phyloP scores from a whole-genome alignment of 73 alveolate genomes.

The Paramecium tetraurelia region DNA sequence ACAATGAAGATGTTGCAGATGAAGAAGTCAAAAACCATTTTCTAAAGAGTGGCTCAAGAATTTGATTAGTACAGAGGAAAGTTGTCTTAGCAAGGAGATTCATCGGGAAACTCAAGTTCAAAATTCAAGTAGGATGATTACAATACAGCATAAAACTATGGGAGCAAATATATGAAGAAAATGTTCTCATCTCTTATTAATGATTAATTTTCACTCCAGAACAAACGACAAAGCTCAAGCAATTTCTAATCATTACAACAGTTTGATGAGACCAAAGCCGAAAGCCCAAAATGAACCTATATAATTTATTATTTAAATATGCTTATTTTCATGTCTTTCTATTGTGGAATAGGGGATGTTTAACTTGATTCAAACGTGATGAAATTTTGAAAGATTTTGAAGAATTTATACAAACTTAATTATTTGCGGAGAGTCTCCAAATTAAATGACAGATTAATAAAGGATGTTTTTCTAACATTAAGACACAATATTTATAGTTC shows the following conservation, averaged over 20 bases:
- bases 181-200: background rate
- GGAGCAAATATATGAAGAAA: background rate
- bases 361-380: too few species aligned
- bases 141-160: background rate
- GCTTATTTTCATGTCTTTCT: background rate
- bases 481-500: background rate
- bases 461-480: background rate
- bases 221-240: background rate
- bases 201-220: background rate
- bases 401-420: background rate
- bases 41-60: background rate
- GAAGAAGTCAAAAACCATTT: background rate
- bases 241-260: background rate
- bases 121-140: background rate
- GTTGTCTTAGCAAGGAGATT: background rate
- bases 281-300: background rate
- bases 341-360: background rate
- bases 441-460: background rate
- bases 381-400: too few species aligned
- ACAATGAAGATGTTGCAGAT: background rate
- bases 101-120: background rate
- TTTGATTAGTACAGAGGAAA: background rate
- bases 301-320: background rate
- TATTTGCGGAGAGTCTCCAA: background rate
- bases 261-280: conserved; percentile 3